Evolutionary conservation across 768 basidiomycete species (phyloP).

Genomic region (Termitomyces sp.): DNA sequence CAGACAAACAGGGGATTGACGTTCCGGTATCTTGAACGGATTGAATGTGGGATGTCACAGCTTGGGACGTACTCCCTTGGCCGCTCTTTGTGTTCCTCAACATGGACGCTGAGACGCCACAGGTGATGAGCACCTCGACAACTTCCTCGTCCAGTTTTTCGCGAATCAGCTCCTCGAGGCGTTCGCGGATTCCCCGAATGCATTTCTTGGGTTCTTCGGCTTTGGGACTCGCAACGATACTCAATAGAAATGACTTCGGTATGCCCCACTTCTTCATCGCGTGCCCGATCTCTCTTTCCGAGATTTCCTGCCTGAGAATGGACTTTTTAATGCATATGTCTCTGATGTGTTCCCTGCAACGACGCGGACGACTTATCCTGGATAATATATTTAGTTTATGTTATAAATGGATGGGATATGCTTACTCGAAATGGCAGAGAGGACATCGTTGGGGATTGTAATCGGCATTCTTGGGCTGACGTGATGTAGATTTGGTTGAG

Average conservation of each 20-base stretch:
- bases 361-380: neutral
- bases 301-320: neutral
- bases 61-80: neutral
- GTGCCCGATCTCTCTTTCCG: neutral
- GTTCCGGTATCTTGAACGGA: neutral
- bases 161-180: neutral
- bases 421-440: neutral
- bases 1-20: neutral
- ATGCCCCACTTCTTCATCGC: neutral
- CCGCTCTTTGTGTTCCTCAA: too few relatives aligned
- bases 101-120: neutral
- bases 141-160: neutral
- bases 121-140: neutral
- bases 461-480: neutral
- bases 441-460: neutral
- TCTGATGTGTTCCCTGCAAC: neutral
- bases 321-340: neutral
- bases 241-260: neutral
- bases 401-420: too few relatives aligned
- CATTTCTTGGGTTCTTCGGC: neutral
- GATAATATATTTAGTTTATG: neutral
- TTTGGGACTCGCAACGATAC: neutral
- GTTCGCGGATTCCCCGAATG: neutral
- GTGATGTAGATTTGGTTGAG: too few relatives aligned
- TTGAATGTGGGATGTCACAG: neutral